Evolutionary conservation across 75 land plant species (phyloP), one percentile per base, ranked within the genome.

Genomic region (Pinus taeda): DNA sequence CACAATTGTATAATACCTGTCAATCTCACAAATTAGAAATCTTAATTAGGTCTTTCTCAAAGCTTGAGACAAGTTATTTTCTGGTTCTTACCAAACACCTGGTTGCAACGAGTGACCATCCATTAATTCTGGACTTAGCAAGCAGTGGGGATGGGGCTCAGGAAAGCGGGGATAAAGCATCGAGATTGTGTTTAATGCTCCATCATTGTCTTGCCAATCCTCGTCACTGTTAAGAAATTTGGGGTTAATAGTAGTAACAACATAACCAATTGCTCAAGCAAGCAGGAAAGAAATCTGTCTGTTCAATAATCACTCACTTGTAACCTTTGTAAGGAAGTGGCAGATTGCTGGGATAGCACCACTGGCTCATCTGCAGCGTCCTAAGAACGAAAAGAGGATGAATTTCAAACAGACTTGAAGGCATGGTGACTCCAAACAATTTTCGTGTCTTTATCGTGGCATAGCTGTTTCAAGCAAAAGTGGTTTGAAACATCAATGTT

Each of bases 201-300:
- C 99, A 77, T 97, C 99, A 82, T 97, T 97, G 79, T 97, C 99
- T 76, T 83, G 84, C 99, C 99, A 97, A 80, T 97, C 98, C 75
- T 90, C 95, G 81, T 97, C 98, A 80, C 99, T 97, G 91, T 39
- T 70, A 57, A 59, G 55, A 33, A 71, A 62, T 42, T 56, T 12
- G 45, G 45, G 22, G 53, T 57, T 62, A 59, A 60, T n/a, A 60
- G 24, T 12, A 36, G 26, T 65, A 17, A 18, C 39, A 29, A 3
- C 14, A 21, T 4, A 18, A 26, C 39, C 22, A 26, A 57, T 33
- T 30, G 59, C 26, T 20, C 67, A 36, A 36, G 45, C 6, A 33
- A 62, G 26, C 4, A 36, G 8, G 30, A 33, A 55, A 55, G 14
- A 30, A 75, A 75, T 60, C 6, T 20, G 21, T 49, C 66, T 37